Evolutionary conservation across 2,329 filamentous ascomycete genomes (phyloP), one percentile per base, ranked within the genome.

Genomic region (Eurotiales sp.): DNA sequence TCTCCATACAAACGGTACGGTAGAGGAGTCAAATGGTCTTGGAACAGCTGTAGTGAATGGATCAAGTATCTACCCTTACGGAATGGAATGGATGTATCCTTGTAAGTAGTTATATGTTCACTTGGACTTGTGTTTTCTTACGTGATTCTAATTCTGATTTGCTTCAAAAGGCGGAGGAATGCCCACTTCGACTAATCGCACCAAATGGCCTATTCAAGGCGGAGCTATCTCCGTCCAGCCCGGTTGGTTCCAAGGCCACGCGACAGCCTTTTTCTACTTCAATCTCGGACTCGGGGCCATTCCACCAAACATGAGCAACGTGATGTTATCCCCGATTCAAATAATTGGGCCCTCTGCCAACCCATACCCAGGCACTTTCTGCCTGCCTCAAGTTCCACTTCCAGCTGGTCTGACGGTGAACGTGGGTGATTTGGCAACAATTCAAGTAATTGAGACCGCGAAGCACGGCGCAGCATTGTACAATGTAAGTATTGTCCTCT

Each of bases 81-180:
- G 90, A 72, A 92, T 93, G 88, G 87, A 95, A 75, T 96, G 90
- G 90, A 84, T 85, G 68, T 96, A 95, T 76, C 90, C 91, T 70
- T 96, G 90, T 96, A 77, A 74, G 88, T 76, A 21, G 15, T 7
- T 6, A 37, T 30, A 27, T 40, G 6, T 50, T 21, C 10, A n/a
- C 21, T 19, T 50, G 43, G 25, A 15, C n/a, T n/a, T n/a, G n/a
- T n/a, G n/a, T n/a, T n/a, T n/a, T n/a, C n/a, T n/a, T n/a, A n/a
- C n/a, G n/a, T n/a, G n/a, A n/a, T n/a, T n/a, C n/a, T 21, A 41
- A 40, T 27, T 11, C 32, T 34, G 14, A 21, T 44, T 29, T 40
- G 23, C 21, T 5, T 45, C 22, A 12, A 10, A 62, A 96, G 92
- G 92, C 67, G 93, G 93, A 53, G 93, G 93, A 55, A 84, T 92